These are phyloP conservation scores for Ceratocystis ficicola DNA, from an alignment of 2,329 filamentous ascomycete species.

Conservation along the genomic window DNA sequence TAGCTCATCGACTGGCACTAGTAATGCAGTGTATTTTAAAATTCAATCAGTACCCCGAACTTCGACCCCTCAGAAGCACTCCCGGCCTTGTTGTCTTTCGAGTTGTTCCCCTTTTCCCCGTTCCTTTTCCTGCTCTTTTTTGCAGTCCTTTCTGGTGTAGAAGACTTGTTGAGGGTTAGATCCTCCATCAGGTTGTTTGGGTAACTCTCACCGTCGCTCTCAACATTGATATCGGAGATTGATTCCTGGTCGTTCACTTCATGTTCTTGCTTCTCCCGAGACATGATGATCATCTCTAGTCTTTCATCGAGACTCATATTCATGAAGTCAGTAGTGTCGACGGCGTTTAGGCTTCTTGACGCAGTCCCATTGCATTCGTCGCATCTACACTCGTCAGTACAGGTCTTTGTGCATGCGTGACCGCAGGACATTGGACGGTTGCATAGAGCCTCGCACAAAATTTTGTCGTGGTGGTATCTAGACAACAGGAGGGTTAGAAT, in stretches of 20 bases:
- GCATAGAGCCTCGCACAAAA: slow-evolving; percentile 1
- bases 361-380: background rate
- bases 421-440: background rate
- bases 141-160: background rate
- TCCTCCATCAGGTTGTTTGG: background rate
- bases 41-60: background rate
- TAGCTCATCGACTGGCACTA: background rate
- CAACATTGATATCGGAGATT: background rate
- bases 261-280: background rate
- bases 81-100: too few relatives aligned
- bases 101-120: background rate
- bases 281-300: slow-evolving; percentile 5
- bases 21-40: background rate
- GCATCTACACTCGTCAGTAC: background rate
- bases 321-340: background rate
- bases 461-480: slow-evolving; percentile 3
- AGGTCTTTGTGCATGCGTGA: background rate
- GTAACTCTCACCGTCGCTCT: background rate
- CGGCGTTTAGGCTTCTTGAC: background rate
- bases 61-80: background rate
- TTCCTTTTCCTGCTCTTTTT: background rate
- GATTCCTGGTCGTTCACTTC: background rate
- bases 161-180: background rate
- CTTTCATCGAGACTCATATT: background rate
- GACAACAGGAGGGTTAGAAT: background rate